Conservation (phyloP, 768 basidiomycete species). For the Pisolithus tinctorius region DNA sequence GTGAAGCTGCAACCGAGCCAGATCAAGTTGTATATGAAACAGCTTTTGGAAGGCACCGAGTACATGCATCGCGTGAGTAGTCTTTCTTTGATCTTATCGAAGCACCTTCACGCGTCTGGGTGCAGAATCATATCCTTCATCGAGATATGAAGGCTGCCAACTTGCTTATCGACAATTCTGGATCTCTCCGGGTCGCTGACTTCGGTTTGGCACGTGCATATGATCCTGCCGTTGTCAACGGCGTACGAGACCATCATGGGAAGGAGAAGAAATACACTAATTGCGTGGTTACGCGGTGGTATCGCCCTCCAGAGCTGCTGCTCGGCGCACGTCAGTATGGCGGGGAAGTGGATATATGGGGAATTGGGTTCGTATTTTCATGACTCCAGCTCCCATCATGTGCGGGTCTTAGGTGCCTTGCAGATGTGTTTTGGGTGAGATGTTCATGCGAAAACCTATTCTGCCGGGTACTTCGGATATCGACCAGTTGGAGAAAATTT, state of each 20-base stretch:
- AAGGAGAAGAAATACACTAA: constrained; percentile 82
- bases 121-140: constrained; percentile 90
- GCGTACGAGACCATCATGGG: constrained; percentile 34
- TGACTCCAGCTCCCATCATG: neutral
- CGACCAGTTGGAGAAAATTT: constrained; percentile 90
- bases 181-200: constrained; percentile 84
- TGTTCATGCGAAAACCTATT: constrained; percentile 85
- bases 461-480: constrained; percentile 82
- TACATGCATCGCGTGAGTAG: constrained; percentile 86
- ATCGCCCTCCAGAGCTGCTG: constrained; percentile 87
- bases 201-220: constrained; percentile 91
- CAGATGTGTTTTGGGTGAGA: constrained; percentile 95
- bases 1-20: constrained; percentile 78
- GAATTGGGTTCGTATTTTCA: constrained; percentile 66
- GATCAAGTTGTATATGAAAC: constrained; percentile 95
- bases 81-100: neutral
- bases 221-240: constrained; percentile 42
- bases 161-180: constrained; percentile 83
- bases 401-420: neutral
- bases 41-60: constrained; percentile 91
- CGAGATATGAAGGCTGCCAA: constrained; percentile 99
- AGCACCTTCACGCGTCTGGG: constrained; percentile 5
- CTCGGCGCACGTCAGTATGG: constrained; percentile 87
- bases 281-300: constrained; percentile 93
- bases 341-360: constrained; percentile 96